Evolutionary conservation across 805 yeast species (phyloP).

Genomic region (Candida ulmi): DNA sequence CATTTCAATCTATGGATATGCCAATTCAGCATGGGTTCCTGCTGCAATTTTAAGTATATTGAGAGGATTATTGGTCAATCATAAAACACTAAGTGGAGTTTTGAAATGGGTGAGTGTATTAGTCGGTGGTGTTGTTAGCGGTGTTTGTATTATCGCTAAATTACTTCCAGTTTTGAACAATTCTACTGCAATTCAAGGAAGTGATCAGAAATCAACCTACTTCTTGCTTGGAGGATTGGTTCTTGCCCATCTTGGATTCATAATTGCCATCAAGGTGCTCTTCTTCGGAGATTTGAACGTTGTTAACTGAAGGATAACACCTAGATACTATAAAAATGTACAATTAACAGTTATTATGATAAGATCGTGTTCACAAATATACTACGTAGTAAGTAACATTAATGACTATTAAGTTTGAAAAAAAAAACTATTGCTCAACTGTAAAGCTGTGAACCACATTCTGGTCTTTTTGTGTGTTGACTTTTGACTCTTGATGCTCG

Average conservation of each 20-base stretch:
- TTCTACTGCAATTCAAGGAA: conserved; percentile 27
- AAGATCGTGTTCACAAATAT: too few species aligned
- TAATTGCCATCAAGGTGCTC: conserved; percentile 58
- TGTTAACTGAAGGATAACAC: conserved; percentile 6
- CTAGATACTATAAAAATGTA: too few species aligned
- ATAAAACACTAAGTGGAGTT: conserved; percentile 36
- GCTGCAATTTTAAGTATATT: conserved; percentile 58
- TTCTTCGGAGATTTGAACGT: conserved; percentile 46
- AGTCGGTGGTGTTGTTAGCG: conserved; percentile 57
- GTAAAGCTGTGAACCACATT: too few species aligned
- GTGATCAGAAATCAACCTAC: conserved; percentile 31
- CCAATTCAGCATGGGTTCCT: conserved; percentile 83
- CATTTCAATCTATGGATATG: conserved; percentile 78
- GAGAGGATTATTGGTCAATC: conserved; percentile 47
- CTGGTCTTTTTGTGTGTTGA: too few species aligned
- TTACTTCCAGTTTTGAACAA: conserved; percentile 34
- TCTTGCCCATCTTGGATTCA: conserved; percentile 49
- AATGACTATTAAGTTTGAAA: too few species aligned
- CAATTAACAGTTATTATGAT: too few species aligned
- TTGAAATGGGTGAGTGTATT: conserved; percentile 62
- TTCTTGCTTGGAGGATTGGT: conserved; percentile 36
- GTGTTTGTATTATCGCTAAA: conserved; percentile 46
- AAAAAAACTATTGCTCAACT: too few species aligned
- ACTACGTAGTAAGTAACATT: too few species aligned
- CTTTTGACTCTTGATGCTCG: too few species aligned